A percentile compares a stretch with the other conserved stretches of the same genome.
These are phyloP conservation scores for Acacia confusa DNA, from an alignment of 306 rosid genomes.

Conservation along the genomic window DNA sequence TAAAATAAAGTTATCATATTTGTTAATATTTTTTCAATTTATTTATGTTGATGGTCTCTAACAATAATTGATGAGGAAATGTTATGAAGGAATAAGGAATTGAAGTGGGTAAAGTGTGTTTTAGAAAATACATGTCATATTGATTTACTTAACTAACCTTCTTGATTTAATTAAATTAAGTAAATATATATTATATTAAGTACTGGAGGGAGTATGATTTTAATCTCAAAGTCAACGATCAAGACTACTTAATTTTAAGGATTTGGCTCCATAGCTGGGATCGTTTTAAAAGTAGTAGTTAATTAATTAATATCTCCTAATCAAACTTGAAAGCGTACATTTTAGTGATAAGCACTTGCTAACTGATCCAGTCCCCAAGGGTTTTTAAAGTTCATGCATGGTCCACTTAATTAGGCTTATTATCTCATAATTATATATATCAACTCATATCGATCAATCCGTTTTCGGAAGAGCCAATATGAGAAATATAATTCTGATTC, in stretches of 20 bases:
- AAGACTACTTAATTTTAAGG: not conserved
- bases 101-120: too few relatives aligned
- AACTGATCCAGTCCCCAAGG: not conserved
- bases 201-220: not conserved
- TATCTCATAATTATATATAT: not conserved
- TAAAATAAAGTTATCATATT: too few relatives aligned
- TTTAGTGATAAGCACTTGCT: not conserved
- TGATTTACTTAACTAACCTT: too few relatives aligned
- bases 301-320: not conserved
- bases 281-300: not conserved
- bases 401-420: not conserved
- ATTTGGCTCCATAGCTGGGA: not conserved
- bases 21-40: too few relatives aligned
- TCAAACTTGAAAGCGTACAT: not conserved
- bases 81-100: too few relatives aligned
- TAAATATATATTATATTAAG: too few relatives aligned
- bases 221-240: not conserved
- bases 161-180: too few relatives aligned
- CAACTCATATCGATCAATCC: not conserved
- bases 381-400: not conserved
- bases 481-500: too few relatives aligned
- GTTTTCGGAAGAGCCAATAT: not conserved
- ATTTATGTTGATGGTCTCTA: too few relatives aligned
- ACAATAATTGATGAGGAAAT: too few relatives aligned
- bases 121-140: too few relatives aligned